phyloP scores from a whole-genome alignment of 129 eudicot genomes.

The Centrapalus pauciflorus region DNA sequence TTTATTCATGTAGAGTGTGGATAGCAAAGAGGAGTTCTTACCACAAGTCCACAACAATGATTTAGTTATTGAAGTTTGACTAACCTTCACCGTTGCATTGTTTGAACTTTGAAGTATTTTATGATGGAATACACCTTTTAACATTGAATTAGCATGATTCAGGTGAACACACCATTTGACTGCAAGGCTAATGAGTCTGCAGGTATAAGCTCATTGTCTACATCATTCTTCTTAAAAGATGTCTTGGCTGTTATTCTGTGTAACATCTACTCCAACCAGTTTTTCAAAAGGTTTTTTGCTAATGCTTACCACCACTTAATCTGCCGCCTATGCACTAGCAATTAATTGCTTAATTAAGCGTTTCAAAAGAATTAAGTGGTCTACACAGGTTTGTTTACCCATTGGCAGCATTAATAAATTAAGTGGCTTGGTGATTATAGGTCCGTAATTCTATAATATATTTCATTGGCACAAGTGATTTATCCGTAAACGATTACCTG shows the following conservation, averaged over 20 bases:
- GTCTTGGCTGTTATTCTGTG: background rate
- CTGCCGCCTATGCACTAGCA: background rate
- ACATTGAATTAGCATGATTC: conserved; percentile 5
- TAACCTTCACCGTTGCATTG: conserved; percentile 5
- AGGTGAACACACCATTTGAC: conserved; percentile 22
- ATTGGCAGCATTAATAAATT: background rate
- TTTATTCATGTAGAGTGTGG: background rate
- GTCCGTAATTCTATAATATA: background rate
- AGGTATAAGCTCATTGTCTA: conserved; percentile 8
- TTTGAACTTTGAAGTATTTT: background rate
- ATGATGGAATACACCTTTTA: background rate
- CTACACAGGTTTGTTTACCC: background rate
- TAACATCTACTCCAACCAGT: background rate
- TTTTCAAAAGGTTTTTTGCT: background rate
- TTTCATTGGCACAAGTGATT: background rate
- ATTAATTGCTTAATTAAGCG: background rate
- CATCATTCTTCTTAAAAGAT: background rate
- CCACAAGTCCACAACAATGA: background rate
- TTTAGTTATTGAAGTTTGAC: background rate
- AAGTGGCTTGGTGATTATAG: background rate
- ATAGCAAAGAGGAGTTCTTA: conserved; percentile 11
- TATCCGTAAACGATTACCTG: background rate
- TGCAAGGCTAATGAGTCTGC: background rate
- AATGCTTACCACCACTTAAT: background rate
- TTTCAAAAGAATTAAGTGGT: background rate